Conservation (phyloP, 139 green algal species). For the Chlamydomonas incerta region DNA sequence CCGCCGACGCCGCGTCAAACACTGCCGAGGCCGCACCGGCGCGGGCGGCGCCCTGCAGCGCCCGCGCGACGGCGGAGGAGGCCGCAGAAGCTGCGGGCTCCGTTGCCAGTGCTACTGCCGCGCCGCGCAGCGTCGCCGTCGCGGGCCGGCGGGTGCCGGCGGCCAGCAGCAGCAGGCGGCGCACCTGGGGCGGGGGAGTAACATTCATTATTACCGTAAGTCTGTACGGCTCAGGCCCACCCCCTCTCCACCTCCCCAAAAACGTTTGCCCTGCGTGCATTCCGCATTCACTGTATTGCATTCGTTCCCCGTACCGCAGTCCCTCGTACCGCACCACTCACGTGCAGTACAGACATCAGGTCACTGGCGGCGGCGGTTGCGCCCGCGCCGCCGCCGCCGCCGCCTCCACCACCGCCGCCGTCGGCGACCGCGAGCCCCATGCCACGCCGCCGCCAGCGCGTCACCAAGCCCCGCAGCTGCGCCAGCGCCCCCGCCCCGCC, state of each 20-base stretch:
- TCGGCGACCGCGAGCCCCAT: neutral
- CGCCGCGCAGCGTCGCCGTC: no score
- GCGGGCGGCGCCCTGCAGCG: neutral
- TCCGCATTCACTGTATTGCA: no score
- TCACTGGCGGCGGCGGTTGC: neutral
- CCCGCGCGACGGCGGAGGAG: neutral
- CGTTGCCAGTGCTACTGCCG: no score
- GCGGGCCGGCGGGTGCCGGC: neutral
- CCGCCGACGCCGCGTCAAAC: conserved; percentile 11
- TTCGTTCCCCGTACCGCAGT: no score
- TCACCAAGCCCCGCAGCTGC: neutral
- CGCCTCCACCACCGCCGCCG: neutral
- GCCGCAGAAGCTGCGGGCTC: no score
- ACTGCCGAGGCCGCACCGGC: neutral
- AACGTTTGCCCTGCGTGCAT: no score
- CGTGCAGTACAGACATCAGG: neutral
- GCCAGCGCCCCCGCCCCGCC: neutral
- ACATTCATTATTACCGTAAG: no score
- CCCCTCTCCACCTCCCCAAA: no score
- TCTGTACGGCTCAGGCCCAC: no score
- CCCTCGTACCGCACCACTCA: no score
- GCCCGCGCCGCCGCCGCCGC: neutral
- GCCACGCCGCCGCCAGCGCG: neutral
- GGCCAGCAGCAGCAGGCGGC: conserved; percentile 11
- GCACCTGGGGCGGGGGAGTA: conserved; percentile 12